A percentile compares a stretch with the other conserved stretches of the same genome.
These are phyloP conservation scores for Tulasnella sp. DNA, from an alignment of 768 basidiomycete species.

Conservation along the genomic window DNA sequence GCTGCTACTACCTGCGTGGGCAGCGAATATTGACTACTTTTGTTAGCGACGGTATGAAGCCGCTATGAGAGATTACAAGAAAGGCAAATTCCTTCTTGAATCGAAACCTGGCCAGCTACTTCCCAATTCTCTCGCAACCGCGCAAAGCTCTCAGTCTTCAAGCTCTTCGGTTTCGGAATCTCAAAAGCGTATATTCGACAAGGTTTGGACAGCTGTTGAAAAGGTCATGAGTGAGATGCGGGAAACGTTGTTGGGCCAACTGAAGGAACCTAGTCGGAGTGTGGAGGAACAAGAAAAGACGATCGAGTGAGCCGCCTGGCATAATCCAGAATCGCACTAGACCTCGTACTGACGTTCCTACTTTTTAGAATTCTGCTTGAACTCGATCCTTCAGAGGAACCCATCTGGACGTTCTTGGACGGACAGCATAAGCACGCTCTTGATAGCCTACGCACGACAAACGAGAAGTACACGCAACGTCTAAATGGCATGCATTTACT, in stretches of 20 bases:
- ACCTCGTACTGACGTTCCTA: not conserved
- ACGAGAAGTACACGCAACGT: conserved; percentile 48
- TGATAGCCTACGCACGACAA: conserved; percentile 64
- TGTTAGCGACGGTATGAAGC: conserved; percentile 85
- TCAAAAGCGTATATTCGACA: conserved; percentile 89
- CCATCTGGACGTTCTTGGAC: conserved; percentile 94
- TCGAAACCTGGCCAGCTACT: conserved; percentile 83
- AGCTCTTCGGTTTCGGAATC: conserved; percentile 48
- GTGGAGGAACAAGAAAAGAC: conserved; percentile 96
- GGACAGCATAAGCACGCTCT: conserved; percentile 85
- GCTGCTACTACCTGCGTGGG: not conserved
- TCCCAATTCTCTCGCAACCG: conserved; percentile 47
- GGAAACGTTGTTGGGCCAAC: conserved; percentile 63
- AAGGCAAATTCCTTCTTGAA: conserved; percentile 86
- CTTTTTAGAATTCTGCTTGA: conserved; percentile 74
- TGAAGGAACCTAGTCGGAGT: conserved; percentile 72
- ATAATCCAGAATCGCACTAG: not conserved
- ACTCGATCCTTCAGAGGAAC: conserved; percentile 79
- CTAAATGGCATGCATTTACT: conserved; percentile 46
- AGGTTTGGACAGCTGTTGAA: conserved; percentile 93
- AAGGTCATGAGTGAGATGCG: conserved; percentile 92
- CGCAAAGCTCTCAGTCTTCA: conserved; percentile 48
- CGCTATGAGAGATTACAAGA: conserved; percentile 94
- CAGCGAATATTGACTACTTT: not conserved
- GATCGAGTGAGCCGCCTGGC: conserved; percentile 65